These are phyloP conservation scores for Fusarium duplospermum DNA, from an alignment of 2,329 filamentous ascomycete species.

Conservation along the genomic window DNA sequence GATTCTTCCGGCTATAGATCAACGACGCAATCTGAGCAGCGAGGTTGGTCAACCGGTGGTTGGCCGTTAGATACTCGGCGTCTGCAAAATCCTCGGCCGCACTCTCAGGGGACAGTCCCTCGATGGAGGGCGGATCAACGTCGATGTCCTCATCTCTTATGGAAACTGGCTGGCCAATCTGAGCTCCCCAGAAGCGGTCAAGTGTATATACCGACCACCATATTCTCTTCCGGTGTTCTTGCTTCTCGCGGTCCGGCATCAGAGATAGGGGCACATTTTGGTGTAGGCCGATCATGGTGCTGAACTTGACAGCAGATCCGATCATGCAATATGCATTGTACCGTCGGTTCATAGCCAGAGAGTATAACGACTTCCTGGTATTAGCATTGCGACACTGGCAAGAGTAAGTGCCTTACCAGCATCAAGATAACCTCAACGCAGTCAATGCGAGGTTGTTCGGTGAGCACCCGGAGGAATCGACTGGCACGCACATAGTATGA, in stretches of 20 bases:
- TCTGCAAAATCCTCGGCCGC: constrained; percentile 44
- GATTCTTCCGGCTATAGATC: constrained; percentile 43
- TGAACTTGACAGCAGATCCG: constrained; percentile 54
- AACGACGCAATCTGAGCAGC: constrained; percentile 38
- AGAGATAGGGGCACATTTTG: constrained; percentile 49
- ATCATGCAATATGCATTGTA: constrained; percentile 55
- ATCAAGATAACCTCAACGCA: constrained; percentile 55
- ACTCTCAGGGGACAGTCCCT: constrained; percentile 13
- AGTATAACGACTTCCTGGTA: constrained; percentile 51
- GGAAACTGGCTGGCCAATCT: constrained; percentile 58
- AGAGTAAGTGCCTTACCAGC: constrained; percentile 46
- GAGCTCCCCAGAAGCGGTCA: constrained; percentile 59
- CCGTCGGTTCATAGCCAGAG: constrained; percentile 54
- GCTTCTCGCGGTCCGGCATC: constrained; percentile 47
- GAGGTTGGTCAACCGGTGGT: constrained; percentile 50
- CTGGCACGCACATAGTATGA: constrained; percentile 54
- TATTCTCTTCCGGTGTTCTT: constrained; percentile 53
- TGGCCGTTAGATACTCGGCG: constrained; percentile 45
- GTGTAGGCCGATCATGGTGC: constrained; percentile 55
- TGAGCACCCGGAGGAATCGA: constrained; percentile 48
- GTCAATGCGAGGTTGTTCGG: constrained; percentile 54
- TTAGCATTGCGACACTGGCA: background rate
- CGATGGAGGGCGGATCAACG: constrained; percentile 52
- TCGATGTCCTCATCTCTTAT: constrained; percentile 60
- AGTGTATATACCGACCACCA: constrained; percentile 56